Base-by-base conservation (phyloP, 2,329 filamentous ascomycete species). In the Fusarium denticulatum region DNA sequence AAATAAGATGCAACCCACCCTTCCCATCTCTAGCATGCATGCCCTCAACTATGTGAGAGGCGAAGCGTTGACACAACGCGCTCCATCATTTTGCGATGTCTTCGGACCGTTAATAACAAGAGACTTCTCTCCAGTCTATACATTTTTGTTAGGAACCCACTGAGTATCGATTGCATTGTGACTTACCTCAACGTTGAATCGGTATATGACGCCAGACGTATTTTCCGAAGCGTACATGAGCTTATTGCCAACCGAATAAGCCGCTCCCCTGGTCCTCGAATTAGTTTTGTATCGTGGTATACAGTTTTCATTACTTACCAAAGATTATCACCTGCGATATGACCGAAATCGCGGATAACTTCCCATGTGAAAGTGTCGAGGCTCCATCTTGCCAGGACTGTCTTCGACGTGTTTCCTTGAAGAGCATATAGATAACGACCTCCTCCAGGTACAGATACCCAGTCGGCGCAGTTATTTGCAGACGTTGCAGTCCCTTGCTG, bases 171-270 rank as follows among this genome's bases (percentile, higher is more conserved):
- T 10, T 20, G 16, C 6, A 24, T 15, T 11, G n/a, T 18, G n/a
- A 20, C 47, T 50, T 4, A 34, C 47, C 30, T 34, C 20, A 7
- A 69, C 39, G 2, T 68, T 69, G n/a, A 68, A 68, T 7, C 42
- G 47, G 32, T 63, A 68, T 1, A 68, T 68, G 6, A 39, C 64
- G 8, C 65, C 65, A 2, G 64, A 68, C 7, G 13, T 68, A 18
- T 68, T 68, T 13, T 68, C 65, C 3, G 65, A 68, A 4, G 56
- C 65, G 7, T 69, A 69, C 24, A 69, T 63, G 2, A 69, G 47
- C 7, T 36, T 62, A 0, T 43, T 42, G 1, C 64, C 65, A 1
- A 69, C 57, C 16, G 65, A 66, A n/a, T 68, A 68, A 26, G 50
- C 42, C 11, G 64, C 65, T 3, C 64, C 65, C 64, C 49, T 53